Base-by-base conservation (phyloP, 192 early-diverging fungal species). In the Podila epigama region DNA sequence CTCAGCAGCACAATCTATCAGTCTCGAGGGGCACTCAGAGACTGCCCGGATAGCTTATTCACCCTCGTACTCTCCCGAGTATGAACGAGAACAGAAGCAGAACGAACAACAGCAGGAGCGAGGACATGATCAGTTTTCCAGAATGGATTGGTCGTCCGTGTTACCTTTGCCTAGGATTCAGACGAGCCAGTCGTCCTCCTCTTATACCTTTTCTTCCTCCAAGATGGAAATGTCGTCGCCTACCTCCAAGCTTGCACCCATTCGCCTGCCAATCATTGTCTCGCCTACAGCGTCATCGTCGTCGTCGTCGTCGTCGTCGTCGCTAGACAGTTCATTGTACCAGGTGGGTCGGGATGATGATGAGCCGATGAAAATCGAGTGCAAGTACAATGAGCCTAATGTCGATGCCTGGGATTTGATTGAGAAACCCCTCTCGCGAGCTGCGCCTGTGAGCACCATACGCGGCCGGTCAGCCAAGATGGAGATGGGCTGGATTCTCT, bases 401-500 rank as follows among this genome's bases (percentile, higher is more conserved):
- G 66, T 77, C 8, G 73, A 77, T 54, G 73, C 73, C 10, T 77
- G 73, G 73, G 73, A 77, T 31, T 52, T 77, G 73, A 77, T 77
- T 16, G 73, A 77, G 50, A 68, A 68, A 25, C 73, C 73, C 18
- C 58, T 77, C 33, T 75, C 71, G 6, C 44, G 71, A 29, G 67
- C 52, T 28, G 58, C 67, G 8, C 66, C 73, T 9, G 11, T 77
- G 60, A 68, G 60, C 8, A 77, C 73, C 3, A 77, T 68, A 56
- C 73, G 73, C 48, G 73, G 66, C 0, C 66, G 73, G 25, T 77
- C 73, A 13, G 51, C 64, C 51, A 77, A 77, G 61, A 77, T 77
- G 73, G 73, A 77, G 51, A 68, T 77, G 73, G 73, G 73, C 28
- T 77, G 73, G 73, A 77, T 77, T 33, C 60, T 77, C 11, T 77